A percentile compares a stretch with the other conserved stretches of the same genome.
These are phyloP conservation scores for Rhizopus sp. DNA, from an alignment of 371 early-diverging fungal genomes.

Conservation along the genomic window DNA sequence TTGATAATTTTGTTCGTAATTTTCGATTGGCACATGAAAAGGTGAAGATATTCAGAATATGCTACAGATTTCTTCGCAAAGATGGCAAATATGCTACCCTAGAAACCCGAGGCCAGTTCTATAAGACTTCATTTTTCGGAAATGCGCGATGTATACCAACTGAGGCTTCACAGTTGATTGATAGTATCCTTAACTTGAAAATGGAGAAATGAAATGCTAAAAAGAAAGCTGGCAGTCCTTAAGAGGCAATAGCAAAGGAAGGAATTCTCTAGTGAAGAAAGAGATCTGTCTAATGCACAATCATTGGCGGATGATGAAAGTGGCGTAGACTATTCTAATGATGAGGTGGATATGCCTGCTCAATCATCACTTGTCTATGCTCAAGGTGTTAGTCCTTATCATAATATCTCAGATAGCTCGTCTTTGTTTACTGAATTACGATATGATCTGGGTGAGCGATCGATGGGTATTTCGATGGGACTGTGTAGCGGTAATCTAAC, in stretches of 20 bases:
- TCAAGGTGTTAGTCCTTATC: conserved; percentile 31
- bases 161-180: conserved; percentile 19
- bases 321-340: conserved; percentile 22
- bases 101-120: conserved; percentile 25
- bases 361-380: conserved; percentile 32
- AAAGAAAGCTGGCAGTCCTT: conserved; percentile 11
- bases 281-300: conserved; percentile 9
- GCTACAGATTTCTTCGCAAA: conserved; percentile 23
- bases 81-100: conserved; percentile 26
- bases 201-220: conserved; percentile 29
- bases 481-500: conserved; percentile 30
- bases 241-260: conserved; percentile 7
- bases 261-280: neutral
- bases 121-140: conserved; percentile 21
- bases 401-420: conserved; percentile 31
- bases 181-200: conserved; percentile 23
- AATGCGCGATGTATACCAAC: conserved; percentile 23
- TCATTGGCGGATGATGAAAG: conserved; percentile 6
- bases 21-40: conserved; percentile 21
- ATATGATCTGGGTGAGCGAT: conserved; percentile 43
- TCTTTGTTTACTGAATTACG: conserved; percentile 43
- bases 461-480: conserved; percentile 45
- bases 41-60: conserved; percentile 8
- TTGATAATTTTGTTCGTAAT: conserved; percentile 26
- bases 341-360: conserved; percentile 17